A percentile compares a stretch with the other conserved stretches of the same genome.
phyloP scores from a whole-genome alignment of 306 rosid genomes.

The Ziziphus jujuba region DNA sequence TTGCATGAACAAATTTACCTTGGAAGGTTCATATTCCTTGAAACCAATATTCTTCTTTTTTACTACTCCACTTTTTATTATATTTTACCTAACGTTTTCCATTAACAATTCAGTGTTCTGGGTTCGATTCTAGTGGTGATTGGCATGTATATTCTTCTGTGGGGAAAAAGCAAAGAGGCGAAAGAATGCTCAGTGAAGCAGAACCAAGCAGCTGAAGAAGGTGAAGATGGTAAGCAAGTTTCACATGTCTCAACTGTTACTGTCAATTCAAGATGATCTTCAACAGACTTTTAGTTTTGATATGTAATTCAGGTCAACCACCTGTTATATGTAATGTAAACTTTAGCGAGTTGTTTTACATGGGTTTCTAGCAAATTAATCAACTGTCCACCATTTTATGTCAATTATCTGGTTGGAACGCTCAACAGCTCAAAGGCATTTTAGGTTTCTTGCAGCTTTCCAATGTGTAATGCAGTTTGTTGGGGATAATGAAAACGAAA shows the following conservation, averaged over 20 bases:
- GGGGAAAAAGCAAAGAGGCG: constrained; percentile 70
- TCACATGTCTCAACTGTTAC: constrained; percentile 24
- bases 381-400: no score
- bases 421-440: no score
- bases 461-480: no score
- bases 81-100: constrained; percentile 23
- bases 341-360: no score
- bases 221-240: constrained; percentile 25
- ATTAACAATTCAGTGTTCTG: constrained; percentile 51
- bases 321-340: background rate
- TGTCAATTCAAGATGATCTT: constrained; percentile 3
- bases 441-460: no score
- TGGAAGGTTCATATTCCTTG: constrained; percentile 64
- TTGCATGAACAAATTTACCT: constrained; percentile 70
- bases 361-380: no score
- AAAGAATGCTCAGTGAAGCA: constrained; percentile 35
- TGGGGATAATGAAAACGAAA: no score
- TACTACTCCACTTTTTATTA: background rate
- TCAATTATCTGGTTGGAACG: no score
- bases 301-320: background rate
- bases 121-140: constrained; percentile 70
- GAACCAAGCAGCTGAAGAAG: constrained; percentile 43
- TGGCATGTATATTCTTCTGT: constrained; percentile 76
- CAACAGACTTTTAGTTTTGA: background rate
- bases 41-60: background rate